Evolutionary conservation across 331 rosid species (phyloP), one percentile per base, ranked within the genome.

Genomic region (Acacia concinna): DNA sequence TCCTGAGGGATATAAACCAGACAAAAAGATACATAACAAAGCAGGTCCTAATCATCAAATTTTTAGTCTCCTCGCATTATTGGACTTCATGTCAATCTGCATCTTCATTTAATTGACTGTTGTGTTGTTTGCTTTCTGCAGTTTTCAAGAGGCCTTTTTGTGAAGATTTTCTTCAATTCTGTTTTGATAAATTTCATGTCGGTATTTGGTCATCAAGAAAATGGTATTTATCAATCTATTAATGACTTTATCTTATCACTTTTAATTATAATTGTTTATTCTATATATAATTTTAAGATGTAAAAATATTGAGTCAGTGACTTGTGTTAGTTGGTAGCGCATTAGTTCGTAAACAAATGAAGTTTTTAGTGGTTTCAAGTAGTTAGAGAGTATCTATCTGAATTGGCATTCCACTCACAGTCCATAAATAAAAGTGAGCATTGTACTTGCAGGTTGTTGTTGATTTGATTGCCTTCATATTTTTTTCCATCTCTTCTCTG

Each of bases 151-250:
- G 99, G 87, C 99, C 99, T 27, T 90, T 73, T 60, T 93, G 92
- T 88, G 89, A 85, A 18, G 89, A 86, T 78, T 96, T 96, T 84
- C 83, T 96, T 18, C 78, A 68, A 78, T 96, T 96, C 79, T 96
- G 98, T 87, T 89, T 96, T 73, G 91, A 91, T 59, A 91, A 71
- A 86, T 96, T 96, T 85, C 89, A 81, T 74, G 96, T 95, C 76
- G 98, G 93, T 28, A 83, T 95, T 64, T 95, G 99, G 99, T 91
- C 99, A 75, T 93, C 99, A 74, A 96, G 97, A 89, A 66, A 74
- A 77, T 84, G 86, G 99, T 96, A 96, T 83, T 79, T 78, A 2
- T 86, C 81, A 52, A 32, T 80, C 85, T 23, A 25, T 52, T 72
- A 78, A 66, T 79, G 41, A 46, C 69, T 64, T 68, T 78, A 76